Base-by-base conservation (phyloP, 2,329 filamentous ascomycete species). In the Mariannaea sp. region DNA sequence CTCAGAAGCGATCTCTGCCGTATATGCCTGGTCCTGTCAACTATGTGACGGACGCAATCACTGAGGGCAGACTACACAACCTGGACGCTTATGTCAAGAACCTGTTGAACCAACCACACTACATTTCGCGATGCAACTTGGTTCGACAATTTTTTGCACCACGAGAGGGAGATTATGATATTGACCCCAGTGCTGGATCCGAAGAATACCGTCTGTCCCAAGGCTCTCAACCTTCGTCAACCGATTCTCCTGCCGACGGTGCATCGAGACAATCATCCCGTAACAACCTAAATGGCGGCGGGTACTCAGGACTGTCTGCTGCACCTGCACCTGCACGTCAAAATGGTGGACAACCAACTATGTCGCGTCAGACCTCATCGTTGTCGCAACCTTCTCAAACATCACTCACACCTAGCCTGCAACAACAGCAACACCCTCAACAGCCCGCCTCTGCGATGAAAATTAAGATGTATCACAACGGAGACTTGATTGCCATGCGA, bases 1-100 rank as follows among this genome's bases (percentile, higher is more conserved):
- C 81, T 43, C 86, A 92, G 67, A 87, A 88, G 68, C 87, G 94
- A 50, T 91, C 88, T 7, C 75, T 99, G 10, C 94, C 94, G 2
- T 97, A 96, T 71, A 99, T 99, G 94, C 94, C 94, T 8, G 94
- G 94, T 5, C 94, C 94, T 3, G 93, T 99, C 57, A 96, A 92
- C 60, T 96, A 96, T 73, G 93, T 97, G 50, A 99, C 93, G n/a
- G 93, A 97, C 69, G 90, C 90, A 29, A 97, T 99, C 65, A 96
- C 92, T 14, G 92, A 97, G 68, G 92, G 92, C 22, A 86, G 94
- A 61, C 85, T 94, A 54, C 90, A 94, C 70, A 97, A 96, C 69
- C 77, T 99, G 32, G 92, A 99, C 67, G 90, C 93, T 45, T 99
- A 99, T 67, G 91, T 99, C 64, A 95, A 95, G 75, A 93, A 94